phyloP scores from a whole-genome alignment of 2,329 filamentous ascomycete species.

The Aspergillus caelatus region DNA sequence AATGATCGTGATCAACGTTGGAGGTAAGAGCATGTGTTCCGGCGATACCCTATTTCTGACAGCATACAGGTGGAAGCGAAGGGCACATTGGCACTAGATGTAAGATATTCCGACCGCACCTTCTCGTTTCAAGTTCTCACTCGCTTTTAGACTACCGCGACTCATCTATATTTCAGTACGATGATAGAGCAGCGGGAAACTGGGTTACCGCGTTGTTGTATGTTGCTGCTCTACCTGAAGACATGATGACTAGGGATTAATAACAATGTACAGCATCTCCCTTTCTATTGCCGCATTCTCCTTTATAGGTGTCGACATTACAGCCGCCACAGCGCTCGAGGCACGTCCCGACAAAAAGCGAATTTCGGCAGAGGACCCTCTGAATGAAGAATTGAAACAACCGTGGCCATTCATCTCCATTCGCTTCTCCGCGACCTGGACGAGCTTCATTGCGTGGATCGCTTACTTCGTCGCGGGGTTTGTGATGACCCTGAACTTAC shows the following conservation, averaged over 20 bases:
- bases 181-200: slow-evolving; percentile 25
- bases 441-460: slow-evolving; percentile 28
- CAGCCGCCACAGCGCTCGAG: slow-evolving; percentile 38
- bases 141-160: slow-evolving; percentile 14
- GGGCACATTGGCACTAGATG: slow-evolving; percentile 18
- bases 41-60: not conserved
- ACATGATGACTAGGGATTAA: not conserved
- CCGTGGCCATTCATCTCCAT: slow-evolving; percentile 21
- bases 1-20: slow-evolving; percentile 27
- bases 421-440: slow-evolving; percentile 33
- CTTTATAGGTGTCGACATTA: slow-evolving; percentile 38
- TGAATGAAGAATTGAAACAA: not conserved
- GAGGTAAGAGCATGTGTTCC: slow-evolving; percentile 16
- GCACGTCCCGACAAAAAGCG: slow-evolving; percentile 24
- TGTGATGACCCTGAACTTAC: slow-evolving; percentile 30
- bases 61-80: slow-evolving; percentile 1
- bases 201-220: slow-evolving; percentile 31
- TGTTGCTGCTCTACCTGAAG: not conserved
- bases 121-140: too few species aligned
- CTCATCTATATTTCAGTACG: slow-evolving; percentile 20
- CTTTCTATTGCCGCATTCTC: slow-evolving; percentile 36
- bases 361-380: not conserved
- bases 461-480: slow-evolving; percentile 31
- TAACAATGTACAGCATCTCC: slow-evolving; percentile 23
- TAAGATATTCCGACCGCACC: not conserved